A percentile compares a stretch with the other conserved stretches of the same genome.
Evolutionary conservation across 1,139 yeast species (phyloP).

Genomic region (Suhomyces yuchorum): DNA sequence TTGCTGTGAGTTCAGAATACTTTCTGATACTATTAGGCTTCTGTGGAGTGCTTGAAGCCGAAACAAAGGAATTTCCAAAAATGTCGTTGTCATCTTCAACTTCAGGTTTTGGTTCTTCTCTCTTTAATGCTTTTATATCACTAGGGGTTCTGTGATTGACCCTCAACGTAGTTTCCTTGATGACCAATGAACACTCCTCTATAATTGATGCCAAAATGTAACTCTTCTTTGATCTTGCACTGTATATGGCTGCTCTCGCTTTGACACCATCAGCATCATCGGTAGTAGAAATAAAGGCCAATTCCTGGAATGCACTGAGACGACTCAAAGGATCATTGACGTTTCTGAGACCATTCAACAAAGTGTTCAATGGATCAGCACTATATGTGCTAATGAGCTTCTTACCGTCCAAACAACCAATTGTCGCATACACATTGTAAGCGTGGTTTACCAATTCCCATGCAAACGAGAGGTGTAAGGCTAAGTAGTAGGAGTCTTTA

Average conservation of each 20-base stretch:
- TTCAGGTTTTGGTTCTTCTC: slow-evolving; percentile 16
- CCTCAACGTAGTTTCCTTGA: slow-evolving; percentile 48
- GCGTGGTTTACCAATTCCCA: slow-evolving; percentile 69
- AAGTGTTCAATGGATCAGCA: slow-evolving; percentile 70
- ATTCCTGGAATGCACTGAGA: slow-evolving; percentile 73
- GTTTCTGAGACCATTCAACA: slow-evolving; percentile 69
- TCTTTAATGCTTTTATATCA: slow-evolving; percentile 36
- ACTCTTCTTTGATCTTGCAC: slow-evolving; percentile 47
- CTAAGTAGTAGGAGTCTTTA: slow-evolving; percentile 35
- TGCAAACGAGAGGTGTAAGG: slow-evolving; percentile 42
- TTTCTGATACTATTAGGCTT: slow-evolving; percentile 5
- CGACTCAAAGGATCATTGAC: slow-evolving; percentile 50
- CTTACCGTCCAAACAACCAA: slow-evolving; percentile 81
- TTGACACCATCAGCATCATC: slow-evolving; percentile 44
- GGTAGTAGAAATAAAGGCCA: slow-evolving; percentile 60
- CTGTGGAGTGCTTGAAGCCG: slow-evolving; percentile 10
- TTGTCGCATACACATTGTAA: slow-evolving; percentile 72
- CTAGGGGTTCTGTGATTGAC: slow-evolving; percentile 38
- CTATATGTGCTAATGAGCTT: slow-evolving; percentile 69
- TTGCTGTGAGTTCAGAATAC: slow-evolving; percentile 2
- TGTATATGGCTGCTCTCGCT: slow-evolving; percentile 56
- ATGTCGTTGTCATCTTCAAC: slow-evolving; percentile 23
- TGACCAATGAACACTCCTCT: slow-evolving; percentile 59
- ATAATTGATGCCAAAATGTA: slow-evolving; percentile 60
- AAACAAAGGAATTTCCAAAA: slow-evolving; percentile 35